Evolutionary conservation across 306 rosid genomes (phyloP).

Genomic region (Vigna angularis): DNA sequence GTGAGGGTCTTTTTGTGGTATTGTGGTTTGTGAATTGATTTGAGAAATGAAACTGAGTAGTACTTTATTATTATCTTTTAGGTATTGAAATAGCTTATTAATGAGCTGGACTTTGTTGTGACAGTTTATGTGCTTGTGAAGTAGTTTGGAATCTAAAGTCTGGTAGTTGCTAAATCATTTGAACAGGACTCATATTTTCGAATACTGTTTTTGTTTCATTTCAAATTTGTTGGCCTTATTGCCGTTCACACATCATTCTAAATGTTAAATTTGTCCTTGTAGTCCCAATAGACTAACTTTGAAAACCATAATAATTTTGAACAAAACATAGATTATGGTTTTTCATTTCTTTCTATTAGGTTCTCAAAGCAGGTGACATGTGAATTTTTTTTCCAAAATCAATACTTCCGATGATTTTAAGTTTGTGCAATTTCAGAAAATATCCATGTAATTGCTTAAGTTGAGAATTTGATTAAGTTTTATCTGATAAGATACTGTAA

Average conservation of each 20-base stretch:
- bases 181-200: not conserved
- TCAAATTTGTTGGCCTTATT: conserved; percentile 18
- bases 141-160: not conserved
- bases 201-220: conserved; percentile 11
- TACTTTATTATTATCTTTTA: conserved; percentile 9
- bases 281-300: conserved; percentile 16
- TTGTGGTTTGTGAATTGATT: not conserved
- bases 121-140: not conserved
- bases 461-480: not conserved
- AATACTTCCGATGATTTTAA: not conserved
- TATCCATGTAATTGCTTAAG: not conserved
- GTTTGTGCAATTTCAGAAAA: not conserved
- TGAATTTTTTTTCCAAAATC: not conserved
- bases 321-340: not conserved
- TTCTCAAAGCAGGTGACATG: not conserved
- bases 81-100: conserved; percentile 12
- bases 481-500: not conserved
- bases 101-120: conserved; percentile 12
- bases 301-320: conserved; percentile 2
- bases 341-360: not conserved
- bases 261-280: not conserved
- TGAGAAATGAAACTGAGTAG: conserved; percentile 10
- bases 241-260: conserved; percentile 9
- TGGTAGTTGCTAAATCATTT: conserved; percentile 15
- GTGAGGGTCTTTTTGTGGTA: not conserved